phyloP scores from a whole-genome alignment of 2,329 filamentous ascomycete species.

The Parascedosporium putredinis region DNA sequence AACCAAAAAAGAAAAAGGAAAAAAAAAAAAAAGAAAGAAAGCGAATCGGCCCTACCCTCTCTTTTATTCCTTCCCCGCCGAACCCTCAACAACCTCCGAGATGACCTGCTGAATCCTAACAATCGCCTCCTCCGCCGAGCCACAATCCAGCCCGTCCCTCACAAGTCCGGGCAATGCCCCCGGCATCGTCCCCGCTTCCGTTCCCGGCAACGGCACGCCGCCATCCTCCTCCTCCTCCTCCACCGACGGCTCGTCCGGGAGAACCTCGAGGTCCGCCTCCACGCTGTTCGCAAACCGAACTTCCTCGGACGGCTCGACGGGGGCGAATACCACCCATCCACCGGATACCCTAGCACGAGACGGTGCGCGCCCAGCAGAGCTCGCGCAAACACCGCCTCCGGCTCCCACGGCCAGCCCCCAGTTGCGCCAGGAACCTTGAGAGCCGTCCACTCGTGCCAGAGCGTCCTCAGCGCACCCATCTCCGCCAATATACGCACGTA shows the following conservation, averaged over 20 bases:
- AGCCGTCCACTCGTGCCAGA: slow-evolving; percentile 4
- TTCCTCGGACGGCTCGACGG: too few species aligned
- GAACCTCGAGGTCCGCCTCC: background rate
- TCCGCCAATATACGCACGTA: slow-evolving; percentile 1
- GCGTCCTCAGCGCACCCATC: slow-evolving; percentile 1
- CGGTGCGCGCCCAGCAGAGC: background rate
- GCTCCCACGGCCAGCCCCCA: too few species aligned
- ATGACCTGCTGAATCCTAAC: background rate
- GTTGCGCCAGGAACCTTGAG: too few species aligned
- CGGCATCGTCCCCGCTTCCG: too few species aligned
- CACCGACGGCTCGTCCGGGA: background rate
- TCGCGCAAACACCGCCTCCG: background rate
- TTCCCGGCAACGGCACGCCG: too few species aligned
- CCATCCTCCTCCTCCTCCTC: too few species aligned
- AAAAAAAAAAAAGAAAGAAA: too few species aligned
- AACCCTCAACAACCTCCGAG: background rate
- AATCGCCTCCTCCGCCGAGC: background rate
- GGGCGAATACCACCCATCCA: background rate
- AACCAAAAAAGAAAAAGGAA: too few species aligned
- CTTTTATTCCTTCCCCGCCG: background rate
- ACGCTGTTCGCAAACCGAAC: background rate
- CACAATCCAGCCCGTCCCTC: background rate
- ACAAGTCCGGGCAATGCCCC: background rate
- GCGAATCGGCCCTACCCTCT: too few species aligned
- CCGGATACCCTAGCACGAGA: background rate